Percentiles rank a stretch among this genome's conserved stretches.
These are phyloP conservation scores for Fraxinus sp. DNA, from an alignment of 305 asterid genomes.

Conservation along the genomic window DNA sequence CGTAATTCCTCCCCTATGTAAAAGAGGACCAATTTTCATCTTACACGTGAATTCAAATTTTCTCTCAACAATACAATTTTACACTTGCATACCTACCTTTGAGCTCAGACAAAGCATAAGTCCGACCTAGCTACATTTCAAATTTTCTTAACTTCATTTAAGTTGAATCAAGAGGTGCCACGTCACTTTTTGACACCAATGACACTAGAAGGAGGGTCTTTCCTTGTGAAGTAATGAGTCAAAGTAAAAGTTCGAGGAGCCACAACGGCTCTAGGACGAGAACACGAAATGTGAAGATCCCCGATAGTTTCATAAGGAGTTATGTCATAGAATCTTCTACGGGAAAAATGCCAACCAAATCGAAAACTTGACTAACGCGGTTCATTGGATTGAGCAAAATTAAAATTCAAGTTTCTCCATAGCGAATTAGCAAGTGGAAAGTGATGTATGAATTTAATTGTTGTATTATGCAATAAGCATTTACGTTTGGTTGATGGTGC, in stretches of 20 bases:
- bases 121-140: background rate
- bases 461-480: background rate
- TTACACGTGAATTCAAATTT: background rate
- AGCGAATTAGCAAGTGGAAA: no score
- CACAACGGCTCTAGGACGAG: background rate
- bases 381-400: background rate
- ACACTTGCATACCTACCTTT: background rate
- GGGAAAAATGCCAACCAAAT: background rate
- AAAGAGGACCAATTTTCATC: background rate
- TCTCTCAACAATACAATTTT: background rate
- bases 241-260: background rate
- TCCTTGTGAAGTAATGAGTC: background rate
- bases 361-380: background rate
- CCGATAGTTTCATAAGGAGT: background rate
- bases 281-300: background rate
- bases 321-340: background rate
- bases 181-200: background rate
- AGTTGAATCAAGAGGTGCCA: background rate
- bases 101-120: background rate
- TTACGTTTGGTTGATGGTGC: background rate
- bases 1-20: background rate
- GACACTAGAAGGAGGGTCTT: background rate
- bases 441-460: background rate
- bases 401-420: no score
- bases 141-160: no score